Evolutionary conservation across 164 flowering plant genomes (phyloP), one percentile per base, ranked within the genome.

Genomic region (Vitis labrusca): DNA sequence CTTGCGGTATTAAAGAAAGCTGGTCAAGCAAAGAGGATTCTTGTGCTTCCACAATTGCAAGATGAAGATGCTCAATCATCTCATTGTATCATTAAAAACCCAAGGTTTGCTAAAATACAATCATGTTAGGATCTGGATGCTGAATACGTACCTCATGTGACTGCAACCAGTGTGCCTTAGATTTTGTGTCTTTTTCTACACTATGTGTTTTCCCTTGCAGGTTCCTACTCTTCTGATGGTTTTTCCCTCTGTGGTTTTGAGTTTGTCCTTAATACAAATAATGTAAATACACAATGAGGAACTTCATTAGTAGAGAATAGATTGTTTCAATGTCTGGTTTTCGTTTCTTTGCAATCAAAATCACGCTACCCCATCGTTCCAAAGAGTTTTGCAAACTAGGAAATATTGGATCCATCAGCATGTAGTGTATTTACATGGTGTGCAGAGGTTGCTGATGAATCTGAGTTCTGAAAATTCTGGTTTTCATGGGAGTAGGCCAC

Each of bases 1-100:
- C 80, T 17, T 88, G 93, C 63, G 69, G 86, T 30, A 55, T 82
- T 15, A 84, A 81, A 64, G 84, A 80, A 54, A 81, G 79, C 71
- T 87, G 90, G 90, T 73, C 85, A 29, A 85, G 59, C 65, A 84
- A 80, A 64, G 85, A 87, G 1, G 92, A 88, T 37, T 58, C 85
- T 53, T 69, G 79, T 74, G 74, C 83, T 54, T 57, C 84, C 2
- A 71, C 82, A 37, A 61, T 64, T 58, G 84, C 87, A 11, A 75
- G 83, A 73, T 84, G 74, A 77, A 3, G 61, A 60, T 64, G 2
- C 11, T 2, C 2, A n/a, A 13, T 23, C 74, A 62, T 67, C 51
- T 29, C 16, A 50, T n/a, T 65, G 55, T 56, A 61, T 53, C 49
- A 30, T 27, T 17, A 50, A 48, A 65, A 54, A 2, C 67, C 32